These are phyloP conservation scores for Acanthochlamys bracteata DNA, from an alignment of 106 monocot genomes.

Conservation along the genomic window DNA sequence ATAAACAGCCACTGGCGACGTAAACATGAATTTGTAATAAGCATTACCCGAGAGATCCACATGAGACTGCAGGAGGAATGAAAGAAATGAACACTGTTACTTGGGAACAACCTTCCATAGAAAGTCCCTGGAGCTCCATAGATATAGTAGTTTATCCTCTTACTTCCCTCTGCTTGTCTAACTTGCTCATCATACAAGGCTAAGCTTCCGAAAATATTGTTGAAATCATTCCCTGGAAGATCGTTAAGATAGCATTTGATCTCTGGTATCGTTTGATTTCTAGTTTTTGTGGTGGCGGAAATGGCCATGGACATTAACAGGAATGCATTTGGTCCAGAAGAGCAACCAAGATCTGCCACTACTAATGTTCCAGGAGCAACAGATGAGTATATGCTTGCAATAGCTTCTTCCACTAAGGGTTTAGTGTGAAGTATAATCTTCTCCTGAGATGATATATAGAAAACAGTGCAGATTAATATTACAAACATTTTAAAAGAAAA, in stretches of 20 bases:
- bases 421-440: not conserved
- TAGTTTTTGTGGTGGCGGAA: not conserved
- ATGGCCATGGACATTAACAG: constrained; percentile 10
- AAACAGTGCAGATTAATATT: not conserved
- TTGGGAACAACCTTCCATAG: constrained; percentile 30
- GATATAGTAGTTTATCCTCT: not conserved
- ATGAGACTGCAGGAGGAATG: constrained; percentile 35
- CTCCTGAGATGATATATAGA: not conserved
- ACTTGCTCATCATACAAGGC: not conserved
- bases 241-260: constrained; percentile 33
- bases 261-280: constrained; percentile 4
- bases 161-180: not conserved
- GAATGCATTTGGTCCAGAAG: constrained; percentile 20
- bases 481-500: not conserved
- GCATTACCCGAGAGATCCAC: constrained; percentile 41
- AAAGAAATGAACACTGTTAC: constrained; percentile 34
- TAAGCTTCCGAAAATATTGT: constrained; percentile 11
- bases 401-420: constrained; percentile 5
- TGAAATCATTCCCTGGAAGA: constrained; percentile 42
- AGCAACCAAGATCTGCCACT: constrained; percentile 25
- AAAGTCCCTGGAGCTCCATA: constrained; percentile 33
- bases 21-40: not conserved
- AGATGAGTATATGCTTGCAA: not conserved
- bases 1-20: not conserved
- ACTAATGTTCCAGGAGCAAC: not conserved